Evolutionary conservation across 805 yeast species (phyloP).

Genomic region (Yarrowia sp.): DNA sequence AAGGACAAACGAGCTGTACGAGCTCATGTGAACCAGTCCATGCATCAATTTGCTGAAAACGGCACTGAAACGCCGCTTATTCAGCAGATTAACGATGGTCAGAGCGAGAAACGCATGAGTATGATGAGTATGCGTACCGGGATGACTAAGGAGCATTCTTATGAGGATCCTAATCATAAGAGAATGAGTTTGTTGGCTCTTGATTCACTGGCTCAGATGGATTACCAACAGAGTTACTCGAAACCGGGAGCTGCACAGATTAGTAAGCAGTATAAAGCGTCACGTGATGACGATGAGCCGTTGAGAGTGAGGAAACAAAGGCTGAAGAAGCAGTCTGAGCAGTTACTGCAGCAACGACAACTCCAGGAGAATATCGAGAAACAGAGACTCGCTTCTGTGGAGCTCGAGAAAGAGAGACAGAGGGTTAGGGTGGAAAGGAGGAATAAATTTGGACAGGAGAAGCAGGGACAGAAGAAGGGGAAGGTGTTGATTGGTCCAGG

Average conservation of each 20-base stretch:
- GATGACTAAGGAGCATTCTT: slow-evolving; percentile 5
- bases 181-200: slow-evolving; percentile 6
- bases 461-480: slow-evolving; percentile 2
- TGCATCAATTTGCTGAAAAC: slow-evolving; percentile 13
- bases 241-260: slow-evolving; percentile 18
- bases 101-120: neutral
- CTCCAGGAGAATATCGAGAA: slow-evolving; percentile 12
- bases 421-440: neutral
- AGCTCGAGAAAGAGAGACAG: slow-evolving; percentile 4
- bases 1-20: slow-evolving; percentile 34
- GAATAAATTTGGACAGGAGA: slow-evolving; percentile 2
- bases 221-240: slow-evolving; percentile 5
- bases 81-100: neutral
- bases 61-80: slow-evolving; percentile 18
- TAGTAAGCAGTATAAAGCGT: slow-evolving; percentile 13
- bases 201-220: slow-evolving; percentile 14
- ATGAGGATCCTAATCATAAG: neutral
- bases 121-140: neutral
- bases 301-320: slow-evolving; percentile 10
- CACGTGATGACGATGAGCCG: slow-evolving; percentile 20
- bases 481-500: slow-evolving; percentile 27
- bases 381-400: slow-evolving; percentile 2
- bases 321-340: slow-evolving; percentile 12
- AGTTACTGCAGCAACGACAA: neutral
- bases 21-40: slow-evolving; percentile 1